A percentile compares a stretch with the other conserved stretches of the same genome.
Evolutionary conservation across 768 basidiomycete species (phyloP).

Genomic region (Kwoniella europaea): DNA sequence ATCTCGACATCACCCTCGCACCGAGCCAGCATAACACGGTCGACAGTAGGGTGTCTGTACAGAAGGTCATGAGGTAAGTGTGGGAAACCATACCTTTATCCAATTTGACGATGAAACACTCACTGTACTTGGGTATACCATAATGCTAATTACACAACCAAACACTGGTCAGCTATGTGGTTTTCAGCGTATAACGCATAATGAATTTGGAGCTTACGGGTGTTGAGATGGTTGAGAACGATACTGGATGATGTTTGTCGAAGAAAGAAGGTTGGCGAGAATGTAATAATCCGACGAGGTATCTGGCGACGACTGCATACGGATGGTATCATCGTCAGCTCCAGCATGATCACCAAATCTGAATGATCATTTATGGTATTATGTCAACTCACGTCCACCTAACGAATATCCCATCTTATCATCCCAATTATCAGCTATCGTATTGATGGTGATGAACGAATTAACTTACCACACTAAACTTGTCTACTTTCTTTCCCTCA

Average conservation of each 20-base stretch:
- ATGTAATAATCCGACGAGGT: slow-evolving; percentile 44
- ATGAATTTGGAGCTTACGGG: slow-evolving; percentile 31
- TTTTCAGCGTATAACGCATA: background rate
- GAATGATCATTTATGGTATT: background rate
- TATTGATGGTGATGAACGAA: background rate
- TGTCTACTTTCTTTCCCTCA: slow-evolving; percentile 31
- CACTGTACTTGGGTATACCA: slow-evolving; percentile 49
- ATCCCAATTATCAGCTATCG: background rate
- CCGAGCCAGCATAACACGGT: slow-evolving; percentile 35
- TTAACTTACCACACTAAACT: slow-evolving; percentile 41
- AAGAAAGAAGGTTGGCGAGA: slow-evolving; percentile 48
- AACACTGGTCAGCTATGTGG: background rate
- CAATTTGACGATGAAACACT: slow-evolving; percentile 4
- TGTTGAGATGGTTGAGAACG: slow-evolving; percentile 47
- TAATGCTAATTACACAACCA: slow-evolving; percentile 28
- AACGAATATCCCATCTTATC: slow-evolving; percentile 40
- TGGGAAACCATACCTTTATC: too few relatives aligned
- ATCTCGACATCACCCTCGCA: slow-evolving; percentile 35
- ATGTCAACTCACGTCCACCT: slow-evolving; percentile 28
- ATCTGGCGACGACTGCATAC: slow-evolving; percentile 42
- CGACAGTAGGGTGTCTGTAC: slow-evolving; percentile 41
- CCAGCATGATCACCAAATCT: background rate
- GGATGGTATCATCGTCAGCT: background rate
- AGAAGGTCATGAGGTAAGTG: too few relatives aligned
- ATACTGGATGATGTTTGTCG: slow-evolving; percentile 31